phyloP scores from a whole-genome alignment of 441 rosid genomes.

The Bruguiera hainesii region DNA sequence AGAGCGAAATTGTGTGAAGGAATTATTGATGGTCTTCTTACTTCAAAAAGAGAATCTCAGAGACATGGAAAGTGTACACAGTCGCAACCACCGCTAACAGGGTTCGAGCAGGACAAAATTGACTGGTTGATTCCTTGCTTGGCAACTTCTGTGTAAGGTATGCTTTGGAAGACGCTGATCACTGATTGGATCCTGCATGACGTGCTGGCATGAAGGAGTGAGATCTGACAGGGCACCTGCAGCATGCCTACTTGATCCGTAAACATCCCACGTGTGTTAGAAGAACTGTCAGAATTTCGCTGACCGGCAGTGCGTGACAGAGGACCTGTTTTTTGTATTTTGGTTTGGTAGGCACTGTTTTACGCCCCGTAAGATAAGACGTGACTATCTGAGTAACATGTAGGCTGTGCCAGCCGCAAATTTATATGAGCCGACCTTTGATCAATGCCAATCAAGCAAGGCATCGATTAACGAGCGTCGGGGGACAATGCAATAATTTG shows the following conservation, averaged over 20 bases:
- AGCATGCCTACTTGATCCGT: background rate
- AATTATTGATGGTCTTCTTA: background rate
- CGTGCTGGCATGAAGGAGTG: background rate
- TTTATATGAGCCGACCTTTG: background rate
- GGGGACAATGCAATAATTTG: conserved; percentile 1
- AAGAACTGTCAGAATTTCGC: background rate
- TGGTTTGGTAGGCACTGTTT: conserved; percentile 5
- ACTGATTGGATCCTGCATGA: background rate
- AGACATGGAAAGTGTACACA: no score
- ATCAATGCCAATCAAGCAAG: background rate
- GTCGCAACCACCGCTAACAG: no score
- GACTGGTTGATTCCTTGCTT: background rate
- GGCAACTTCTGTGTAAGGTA: background rate
- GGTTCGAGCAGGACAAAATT: conserved; percentile 3
- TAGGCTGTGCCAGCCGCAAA: conserved; percentile 2
- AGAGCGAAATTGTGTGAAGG: background rate
- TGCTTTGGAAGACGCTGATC: background rate
- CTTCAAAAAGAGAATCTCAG: no score
- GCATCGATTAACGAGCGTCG: background rate
- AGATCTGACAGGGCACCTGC: conserved; percentile 1
- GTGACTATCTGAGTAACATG: background rate
- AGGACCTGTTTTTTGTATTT: background rate
- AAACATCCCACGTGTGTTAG: conserved; percentile 13
- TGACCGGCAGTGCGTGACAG: background rate
- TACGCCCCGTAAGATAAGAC: background rate